Evolutionary conservation across 257 asterid species (phyloP), one percentile per base, ranked within the genome.

Genomic region (Perilla frutescens): DNA sequence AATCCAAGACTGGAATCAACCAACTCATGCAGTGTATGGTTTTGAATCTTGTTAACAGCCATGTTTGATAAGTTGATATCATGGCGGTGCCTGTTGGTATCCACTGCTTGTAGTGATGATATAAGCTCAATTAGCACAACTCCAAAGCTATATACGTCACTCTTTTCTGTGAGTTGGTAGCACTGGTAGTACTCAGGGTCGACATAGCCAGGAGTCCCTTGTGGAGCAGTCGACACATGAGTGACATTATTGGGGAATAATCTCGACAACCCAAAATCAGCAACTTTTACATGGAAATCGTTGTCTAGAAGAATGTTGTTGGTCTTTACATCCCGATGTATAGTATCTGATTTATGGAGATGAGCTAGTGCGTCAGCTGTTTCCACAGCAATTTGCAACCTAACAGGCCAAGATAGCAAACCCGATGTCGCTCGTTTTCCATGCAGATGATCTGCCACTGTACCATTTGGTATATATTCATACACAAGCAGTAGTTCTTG

Each of bases 171-270:
- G 14, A 92, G 88, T 39, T 90, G 90, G 83, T 90, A 92, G 81
- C 87, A 88, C 29, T 89, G 86, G 53, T 92, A 88, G 75, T 92
- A 90, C 81, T 90, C 96, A 0, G 98, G 98, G 76, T 92, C 96
- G 0, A 90, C 97, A 26, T 90, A 92, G 69, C 97, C 97, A 0
- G 96, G 98, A 2, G 97, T 90, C 43, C 98, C 98, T 72, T 92
- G 98, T 31, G 98, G 97, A 40, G 97, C 97, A 3, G 97, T 90
- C 10, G 98, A 89, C 63, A 90, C 85, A 37, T 92, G 98, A 3
- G 93, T 90, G 36, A 66, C 96, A 15, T 86, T 67, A 6, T 31
- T 80, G 12, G 97, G 97, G 85, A 87, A 86, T 31, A 84, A 71
- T 5, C 96, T 77, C 4, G 96, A 92, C 29, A 92, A 62, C 32